Evolutionary conservation across 768 basidiomycete species (phyloP), one percentile per base, ranked within the genome.

Genomic region (Dentipellis sp.): DNA sequence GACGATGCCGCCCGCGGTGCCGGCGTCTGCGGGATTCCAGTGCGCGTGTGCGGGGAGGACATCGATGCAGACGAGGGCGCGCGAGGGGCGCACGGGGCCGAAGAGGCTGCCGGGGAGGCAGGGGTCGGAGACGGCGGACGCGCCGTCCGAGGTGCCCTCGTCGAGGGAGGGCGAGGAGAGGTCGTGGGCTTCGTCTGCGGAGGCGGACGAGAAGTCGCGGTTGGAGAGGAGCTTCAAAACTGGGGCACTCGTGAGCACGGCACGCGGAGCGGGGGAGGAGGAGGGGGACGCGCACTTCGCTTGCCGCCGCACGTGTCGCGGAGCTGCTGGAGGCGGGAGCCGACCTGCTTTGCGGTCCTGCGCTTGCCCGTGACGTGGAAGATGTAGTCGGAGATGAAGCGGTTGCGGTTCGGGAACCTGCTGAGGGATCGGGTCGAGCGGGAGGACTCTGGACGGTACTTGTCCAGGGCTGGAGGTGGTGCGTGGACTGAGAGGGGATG

Each of bases 361-460:
- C 77, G 74, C 66, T 84, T 82, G 21, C 87, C 85, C 0, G 88
- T 90, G 59, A 76, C 78, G 37, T 75, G 73, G 65, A 74, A 81
- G 65, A 90, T 88, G 69, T 85, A 83, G 60, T 90, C 84, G 52
- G 87, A 86, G 59, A 89, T 86, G 69, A 88, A 90, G 49, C 83
- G 78, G 69, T 90, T 90, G 56, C 88, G 76, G 77, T 86, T 81
- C 38, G 88, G 88, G 65, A 85, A 88, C 52, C 88, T 79, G 21
- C 86, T 86, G 3, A 89, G 77, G 16, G 84, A 78, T 54, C 84
- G 75, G 40, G 86, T 85, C 65, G 88, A 85, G 66, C 85, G 73
- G 14, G 83, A 84, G 63, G 88, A 83, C 58, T 83, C 80, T 34
- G 86, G 88, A 55, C 79, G 76, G 63, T 89, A 90, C 45, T 77